Base-by-base conservation (phyloP, 2,329 filamentous ascomycete genomes). In the Apiospora malaysiana region DNA sequence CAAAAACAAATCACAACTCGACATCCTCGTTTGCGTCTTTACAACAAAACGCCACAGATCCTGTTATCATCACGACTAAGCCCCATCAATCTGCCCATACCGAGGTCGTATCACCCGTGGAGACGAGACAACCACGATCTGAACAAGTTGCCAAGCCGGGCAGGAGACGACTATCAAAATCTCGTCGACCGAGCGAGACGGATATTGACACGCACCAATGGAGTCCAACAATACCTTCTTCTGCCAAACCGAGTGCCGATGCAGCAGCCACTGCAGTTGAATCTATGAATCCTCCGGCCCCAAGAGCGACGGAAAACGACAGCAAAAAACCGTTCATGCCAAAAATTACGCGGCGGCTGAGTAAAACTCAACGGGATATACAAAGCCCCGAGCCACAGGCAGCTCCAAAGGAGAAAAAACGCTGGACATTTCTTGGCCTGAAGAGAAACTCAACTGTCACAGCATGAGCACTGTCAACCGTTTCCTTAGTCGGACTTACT, bases 141-240 rank as follows among this genome's bases (percentile, higher is more conserved):
- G 56, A 63, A 18, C 56, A 40, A 63, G 56, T n/a, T 63, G 40
- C 56, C 9, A 63, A 40, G 18, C 32, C 56, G 18, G 14, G 32
- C 12, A 63, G 56, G n/a, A 63, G 56, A 40, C 56, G 56, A 21
- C 21, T 63, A 40, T 63, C 56, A 21, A 63, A 63, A 63, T 63
- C 56, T 1, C 56, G 51, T 21, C 51, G 32, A 63, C 56, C 32
- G 21, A 63, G 56, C 21, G 56, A 63, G 56, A n/a, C 27, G 7
- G 56, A n/a, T 32, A 63, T 40, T n/a, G 27, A 63, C 56, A 40
- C 56, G 21, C 56, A 23, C 32, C 32, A 37, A 63, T 23, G 56
- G 56, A 9, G 32, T 40, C 56, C 21, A 9, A 32, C n/a, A 32
- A 9, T 18, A 3, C 56, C 18, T 40, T n/a, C 56, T n/a, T 9